Percentiles rank a stretch among this genome's conserved stretches.
Evolutionary conservation across 2,329 filamentous ascomycete species (phyloP).

Genomic region (Ramichloridium luteum): DNA sequence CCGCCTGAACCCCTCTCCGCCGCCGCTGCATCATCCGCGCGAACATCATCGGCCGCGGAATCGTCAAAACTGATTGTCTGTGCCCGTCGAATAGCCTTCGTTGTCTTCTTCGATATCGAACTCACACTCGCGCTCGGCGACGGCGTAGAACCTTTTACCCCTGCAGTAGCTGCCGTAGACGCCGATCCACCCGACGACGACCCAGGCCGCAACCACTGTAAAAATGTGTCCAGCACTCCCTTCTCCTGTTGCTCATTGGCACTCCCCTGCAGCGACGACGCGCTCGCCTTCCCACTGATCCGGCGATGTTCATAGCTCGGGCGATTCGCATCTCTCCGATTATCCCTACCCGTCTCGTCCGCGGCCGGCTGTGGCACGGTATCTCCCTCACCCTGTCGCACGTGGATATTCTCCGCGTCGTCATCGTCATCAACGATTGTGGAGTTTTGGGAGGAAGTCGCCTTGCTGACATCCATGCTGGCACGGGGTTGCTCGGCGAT

Average conservation of each 20-base stretch:
- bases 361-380: conserved; percentile 59
- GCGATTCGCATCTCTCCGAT: conserved; percentile 15
- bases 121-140: too few relatives aligned
- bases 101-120: conserved; percentile 24
- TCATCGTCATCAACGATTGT: too few relatives aligned
- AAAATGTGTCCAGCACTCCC: conserved; percentile 41
- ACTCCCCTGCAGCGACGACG: conserved; percentile 26
- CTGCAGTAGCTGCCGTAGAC: too few relatives aligned
- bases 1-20: conserved; percentile 5
- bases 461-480: conserved; percentile 12
- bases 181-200: too few relatives aligned
- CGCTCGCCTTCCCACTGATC: conserved; percentile 18
- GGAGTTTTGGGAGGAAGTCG: too few relatives aligned
- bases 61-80: conserved; percentile 52
- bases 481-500: conserved; percentile 13
- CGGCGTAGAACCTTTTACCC: too few relatives aligned
- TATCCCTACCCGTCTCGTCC: conserved; percentile 54
- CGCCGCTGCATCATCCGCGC: conserved; percentile 6
- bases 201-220: conserved; percentile 68
- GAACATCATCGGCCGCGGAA: conserved; percentile 17
- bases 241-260: conserved; percentile 18
- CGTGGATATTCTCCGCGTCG: conserved; percentile 19
- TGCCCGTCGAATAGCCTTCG: conserved; percentile 40
- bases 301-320: conserved; percentile 34
- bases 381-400: conserved; percentile 17